These are phyloP conservation scores for Stentor roeselii DNA, from an alignment of 73 alveolate genomes.

Conservation along the genomic window DNA sequence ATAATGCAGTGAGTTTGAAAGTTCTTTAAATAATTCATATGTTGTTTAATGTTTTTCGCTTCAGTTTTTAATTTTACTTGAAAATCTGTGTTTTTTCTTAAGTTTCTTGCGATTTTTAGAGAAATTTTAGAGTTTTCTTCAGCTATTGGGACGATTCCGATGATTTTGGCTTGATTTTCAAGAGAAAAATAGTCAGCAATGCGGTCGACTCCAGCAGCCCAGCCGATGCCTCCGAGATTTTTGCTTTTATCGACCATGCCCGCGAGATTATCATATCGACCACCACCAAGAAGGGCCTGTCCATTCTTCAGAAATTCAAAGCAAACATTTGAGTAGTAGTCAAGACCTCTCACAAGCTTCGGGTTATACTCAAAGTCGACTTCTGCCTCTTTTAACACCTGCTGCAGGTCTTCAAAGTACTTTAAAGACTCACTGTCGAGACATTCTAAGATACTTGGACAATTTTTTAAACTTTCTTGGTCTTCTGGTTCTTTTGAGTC, in stretches of 20 bases:
- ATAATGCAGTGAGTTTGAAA: not conserved
- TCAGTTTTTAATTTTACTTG: not conserved
- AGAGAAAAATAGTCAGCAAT: not conserved
- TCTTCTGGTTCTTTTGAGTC: slow-evolving; percentile 1
- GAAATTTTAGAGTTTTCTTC: not conserved
- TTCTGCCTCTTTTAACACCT: not conserved
- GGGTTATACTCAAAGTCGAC: not conserved
- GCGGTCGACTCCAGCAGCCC: slow-evolving; percentile 5
- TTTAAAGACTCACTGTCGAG: too few relatives aligned
- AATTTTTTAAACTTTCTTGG: not conserved
- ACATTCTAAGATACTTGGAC: not conserved
- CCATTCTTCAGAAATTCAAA: not conserved
- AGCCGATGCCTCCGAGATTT: not conserved
- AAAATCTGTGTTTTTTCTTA: not conserved
- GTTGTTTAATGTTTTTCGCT: not conserved
- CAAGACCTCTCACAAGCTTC: not conserved
- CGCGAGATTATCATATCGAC: not conserved
- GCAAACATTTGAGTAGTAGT: not conserved
- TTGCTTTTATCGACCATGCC: not conserved
- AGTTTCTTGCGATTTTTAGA: not conserved
- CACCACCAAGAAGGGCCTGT: not conserved
- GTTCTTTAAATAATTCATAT: too few relatives aligned
- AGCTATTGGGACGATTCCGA: not conserved
- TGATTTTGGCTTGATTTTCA: not conserved
- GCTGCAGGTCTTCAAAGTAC: too few relatives aligned